Base-by-base conservation (phyloP, 768 basidiomycete species). In the Megacollybia marginata region DNA sequence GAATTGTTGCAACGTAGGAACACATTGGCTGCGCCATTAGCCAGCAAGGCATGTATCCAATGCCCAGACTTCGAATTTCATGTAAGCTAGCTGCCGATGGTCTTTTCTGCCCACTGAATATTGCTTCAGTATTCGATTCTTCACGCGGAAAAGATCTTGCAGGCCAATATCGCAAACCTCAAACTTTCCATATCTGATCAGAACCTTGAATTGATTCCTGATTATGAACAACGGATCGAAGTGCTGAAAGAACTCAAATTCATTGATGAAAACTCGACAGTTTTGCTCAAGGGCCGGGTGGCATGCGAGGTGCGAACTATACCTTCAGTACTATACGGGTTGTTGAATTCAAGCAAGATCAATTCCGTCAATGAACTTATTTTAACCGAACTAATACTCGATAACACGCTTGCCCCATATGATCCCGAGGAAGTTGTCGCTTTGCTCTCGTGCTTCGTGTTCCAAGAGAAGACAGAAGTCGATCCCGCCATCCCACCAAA, bases 311-410 rank as follows among this genome's bases (percentile, higher is more conserved):
- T 93, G 52, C 47, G 69, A 61, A 50, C 34, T 15, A 12, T 4
- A 46, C 20, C 34, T 10, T 12, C 9, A 44, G 43, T 33, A 11
- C 11, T 12, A 18, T 20, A 36, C 19, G 28, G 23, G 16, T 23
- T 34, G 32, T 51, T 33, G 50, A 49, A 40, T 35, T 54, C 42
- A 50, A 32, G 10, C 13, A 59, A 97, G 94, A 98, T 99, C 63
- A 99, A 99, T 63, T 97, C 95, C 7, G 91, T 88, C n/a, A 92
- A 91, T 54, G 96, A 98, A 59, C 87, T 99, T 20, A 80, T 99
- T 44, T 73, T 98, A 44, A 99, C 96, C 0, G 96, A 99, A 60
- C 79, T 99, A 46, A 95, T 99, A 49, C 76, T 98, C 47, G 96
- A 99, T 61, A 99, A 99, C 61, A 88, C 89, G 0, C 72, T 98